A percentile compares a stretch with the other conserved stretches of the same genome.
These are phyloP conservation scores for Rhynchospora pubera DNA, from an alignment of 176 grass and related monocot genomes.

Conservation along the genomic window DNA sequence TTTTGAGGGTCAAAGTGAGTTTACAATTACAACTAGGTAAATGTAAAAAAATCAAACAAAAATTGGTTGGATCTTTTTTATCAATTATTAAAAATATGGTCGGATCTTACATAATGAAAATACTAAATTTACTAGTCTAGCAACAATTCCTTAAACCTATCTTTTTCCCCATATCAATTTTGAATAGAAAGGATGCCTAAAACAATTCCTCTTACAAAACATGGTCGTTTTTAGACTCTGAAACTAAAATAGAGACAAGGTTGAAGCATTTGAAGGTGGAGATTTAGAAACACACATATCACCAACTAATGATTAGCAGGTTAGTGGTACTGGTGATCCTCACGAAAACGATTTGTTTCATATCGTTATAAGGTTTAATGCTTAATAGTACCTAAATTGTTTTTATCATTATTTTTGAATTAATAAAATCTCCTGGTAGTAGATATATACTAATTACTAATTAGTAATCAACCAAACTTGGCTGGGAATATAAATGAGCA, in stretches of 20 bases:
- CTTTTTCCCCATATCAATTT: not conserved
- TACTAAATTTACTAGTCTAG: not conserved
- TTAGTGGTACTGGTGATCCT: not conserved
- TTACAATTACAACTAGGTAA: not conserved
- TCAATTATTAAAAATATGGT: too few species aligned
- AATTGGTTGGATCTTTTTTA: not conserved
- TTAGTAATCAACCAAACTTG: not conserved
- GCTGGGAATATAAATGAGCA: not conserved
- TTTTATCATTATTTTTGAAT: not conserved
- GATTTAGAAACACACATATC: not conserved
- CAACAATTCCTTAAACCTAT: not conserved
- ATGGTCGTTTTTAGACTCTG: not conserved
- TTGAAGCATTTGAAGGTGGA: not conserved
- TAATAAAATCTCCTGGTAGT: not conserved
- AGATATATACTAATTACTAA: too few species aligned
- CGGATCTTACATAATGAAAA: not conserved
- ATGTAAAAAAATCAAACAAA: not conserved
- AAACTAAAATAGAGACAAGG: not conserved
- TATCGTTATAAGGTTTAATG: not conserved
- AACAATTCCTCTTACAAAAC: not conserved
- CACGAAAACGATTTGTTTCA: not conserved
- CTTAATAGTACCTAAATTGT: not conserved
- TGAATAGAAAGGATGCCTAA: not conserved
- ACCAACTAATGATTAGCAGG: not conserved
- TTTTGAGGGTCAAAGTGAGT: too few species aligned